Evolutionary conservation across 164 flowering plant genomes (phyloP), one percentile per base, ranked within the genome.

Genomic region (Houttuynia cordata): DNA sequence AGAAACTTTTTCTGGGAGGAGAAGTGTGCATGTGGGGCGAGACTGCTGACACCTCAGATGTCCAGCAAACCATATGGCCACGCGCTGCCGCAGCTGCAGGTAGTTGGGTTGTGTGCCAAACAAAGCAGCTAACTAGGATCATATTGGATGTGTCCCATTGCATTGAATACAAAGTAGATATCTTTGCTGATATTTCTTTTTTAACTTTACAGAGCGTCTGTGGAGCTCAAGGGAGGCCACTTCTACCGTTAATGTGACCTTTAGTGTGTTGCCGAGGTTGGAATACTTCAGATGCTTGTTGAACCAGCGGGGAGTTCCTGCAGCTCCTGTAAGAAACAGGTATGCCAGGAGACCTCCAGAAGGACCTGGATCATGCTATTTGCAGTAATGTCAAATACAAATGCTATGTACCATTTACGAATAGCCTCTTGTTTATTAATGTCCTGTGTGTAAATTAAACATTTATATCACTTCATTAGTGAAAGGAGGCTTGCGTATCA

Each of bases 1-100:
- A 85, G 71, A 57, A 79, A 57, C 94, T 93, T 70, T 83, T 93
- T 57, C 74, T 93, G 67, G 98, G 98, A 56, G 96, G 97, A 60
- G 94, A 93, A 79, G 97, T 85, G 68, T 93, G 99, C 78, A 93
- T 93, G 97, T 90, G 96, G 98, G 86, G 91, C 64, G 98, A 90
- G 76, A 80, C 78, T 53, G 96, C 82, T 22, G 99, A 90, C 71
- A 51, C 96, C 51, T 93, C 99, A 47, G 75, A 80, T 66, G 82
- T 88, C 71, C 88, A 69, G 68, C 93, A 90, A 67, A 90, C 99
- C 59, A 88, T 93, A 73, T 93, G 99, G 97, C 99, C 97, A 60
- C 90, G 97, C 60, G 97, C 97, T 67, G 97, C 96, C 6, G 96
- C 99, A 2, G 97, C 96, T 63, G 94, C 96, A 81, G 99, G 99